Percentiles rank a stretch among this genome's conserved stretches.
Conservation (phyloP, 495 filamentous ascomycete genomes). For the Penicillium cinerascens region DNA sequence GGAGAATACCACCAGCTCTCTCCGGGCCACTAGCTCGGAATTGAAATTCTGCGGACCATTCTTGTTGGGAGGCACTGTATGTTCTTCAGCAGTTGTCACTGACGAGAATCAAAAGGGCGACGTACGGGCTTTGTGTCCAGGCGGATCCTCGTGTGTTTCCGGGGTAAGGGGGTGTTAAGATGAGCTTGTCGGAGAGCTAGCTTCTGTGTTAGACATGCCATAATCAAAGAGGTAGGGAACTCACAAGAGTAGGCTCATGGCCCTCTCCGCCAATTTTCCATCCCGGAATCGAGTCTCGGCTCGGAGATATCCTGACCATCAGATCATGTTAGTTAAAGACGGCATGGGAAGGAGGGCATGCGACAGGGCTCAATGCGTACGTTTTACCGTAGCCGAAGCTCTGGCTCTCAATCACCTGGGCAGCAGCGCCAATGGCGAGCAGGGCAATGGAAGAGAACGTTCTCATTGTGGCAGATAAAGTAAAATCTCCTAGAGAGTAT, state of each 20-base stretch:
- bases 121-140: constrained; percentile 68
- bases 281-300: constrained; percentile 53
- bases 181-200: constrained; percentile 80
- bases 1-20: constrained; percentile 80
- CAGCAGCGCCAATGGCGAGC: constrained; percentile 53
- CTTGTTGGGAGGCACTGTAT: constrained; percentile 44
- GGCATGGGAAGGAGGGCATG: neutral
- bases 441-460: constrained; percentile 37
- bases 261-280: constrained; percentile 72
- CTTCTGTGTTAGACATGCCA: constrained; percentile 1
- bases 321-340: constrained; percentile 23
- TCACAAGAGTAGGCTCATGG: constrained; percentile 60
- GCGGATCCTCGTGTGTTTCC: constrained; percentile 80
- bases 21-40: constrained; percentile 88
- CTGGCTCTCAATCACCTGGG: constrained; percentile 61
- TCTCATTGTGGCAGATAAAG: constrained; percentile 38
- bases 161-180: constrained; percentile 84
- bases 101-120: constrained; percentile 15
- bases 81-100: constrained; percentile 9
- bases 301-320: constrained; percentile 52
- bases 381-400: constrained; percentile 74
- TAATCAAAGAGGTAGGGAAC: constrained; percentile 1
- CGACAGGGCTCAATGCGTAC: constrained; percentile 36
- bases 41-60: constrained; percentile 79
- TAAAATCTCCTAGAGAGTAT: constrained; percentile 1